A percentile compares a stretch with the other conserved stretches of the same genome.
Evolutionary conservation across 495 filamentous ascomycete genomes (phyloP).

Genomic region (Tuber microsphaerosporum): DNA sequence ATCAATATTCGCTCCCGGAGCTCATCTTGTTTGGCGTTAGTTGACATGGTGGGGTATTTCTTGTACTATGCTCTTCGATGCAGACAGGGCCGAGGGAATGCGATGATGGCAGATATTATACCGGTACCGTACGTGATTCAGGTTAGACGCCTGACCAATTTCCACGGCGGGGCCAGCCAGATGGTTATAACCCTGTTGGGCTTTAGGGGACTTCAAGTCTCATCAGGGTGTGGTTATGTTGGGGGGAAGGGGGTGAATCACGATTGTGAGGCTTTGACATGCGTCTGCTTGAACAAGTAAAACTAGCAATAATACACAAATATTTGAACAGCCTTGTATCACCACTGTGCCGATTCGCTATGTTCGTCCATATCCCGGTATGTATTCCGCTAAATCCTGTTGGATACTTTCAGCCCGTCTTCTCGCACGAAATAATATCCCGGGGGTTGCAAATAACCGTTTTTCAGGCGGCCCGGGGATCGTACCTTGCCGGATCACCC

Average conservation of each 20-base stretch:
- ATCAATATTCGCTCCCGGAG: neutral
- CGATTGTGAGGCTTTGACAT: neutral
- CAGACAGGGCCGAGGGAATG: neutral
- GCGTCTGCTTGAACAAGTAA: neutral
- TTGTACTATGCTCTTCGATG: neutral
- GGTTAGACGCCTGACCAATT: neutral
- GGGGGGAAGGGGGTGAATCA: neutral
- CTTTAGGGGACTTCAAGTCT: neutral
- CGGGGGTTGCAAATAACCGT: neutral
- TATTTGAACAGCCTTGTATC: neutral
- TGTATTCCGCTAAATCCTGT: neutral
- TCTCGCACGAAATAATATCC: neutral
- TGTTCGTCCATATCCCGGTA: neutral
- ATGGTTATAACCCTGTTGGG: neutral
- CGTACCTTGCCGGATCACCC: neutral
- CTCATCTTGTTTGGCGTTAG: neutral
- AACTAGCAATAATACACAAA: neutral
- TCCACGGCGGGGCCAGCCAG: neutral
- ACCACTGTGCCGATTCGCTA: neutral
- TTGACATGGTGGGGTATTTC: neutral
- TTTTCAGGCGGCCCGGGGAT: neutral
- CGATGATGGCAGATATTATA: neutral
- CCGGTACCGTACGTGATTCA: neutral
- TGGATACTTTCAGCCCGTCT: neutral
- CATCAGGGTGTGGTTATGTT: neutral